Base-by-base conservation (phyloP, 2,329 filamentous ascomycete species). In the Botryosphaeria dothidea region DNA sequence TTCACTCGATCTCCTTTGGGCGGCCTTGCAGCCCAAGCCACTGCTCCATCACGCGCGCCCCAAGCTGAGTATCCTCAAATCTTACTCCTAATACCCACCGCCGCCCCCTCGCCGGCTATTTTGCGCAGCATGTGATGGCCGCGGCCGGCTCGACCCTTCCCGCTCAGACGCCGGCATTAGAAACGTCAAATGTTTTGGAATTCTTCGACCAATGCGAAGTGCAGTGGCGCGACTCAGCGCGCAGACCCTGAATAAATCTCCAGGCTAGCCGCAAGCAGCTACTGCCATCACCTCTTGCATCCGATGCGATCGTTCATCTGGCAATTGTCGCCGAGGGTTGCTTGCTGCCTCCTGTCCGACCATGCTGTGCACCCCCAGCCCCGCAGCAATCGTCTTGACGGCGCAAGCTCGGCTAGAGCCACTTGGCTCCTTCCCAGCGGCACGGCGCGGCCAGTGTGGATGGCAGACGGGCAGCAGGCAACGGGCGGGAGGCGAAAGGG, bases 1-100 rank as follows among this genome's bases (percentile, higher is more conserved):
- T 56, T 56, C 54, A 58, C 54, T 58, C 51, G 21, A 58, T 58
- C 54, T 58, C 15, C 54, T 58, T 58, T 58, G 38, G 52, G 52
- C 52, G 31, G 52, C 52, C 49, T 52, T 31, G 49, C 49, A 52
- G 49, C 49, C 29, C 21, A 56, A 56, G 52, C 52, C 52, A 41
- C 52, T 41, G 51, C 31, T 56, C 34, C 52, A 56, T 56, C 52
- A 41, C 52, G 52, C 52, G 52, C 34, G 51, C 52, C 34, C 19
- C 34, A 52, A 38, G 49, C 49, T 54, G 49, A 54, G 49, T 6
- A 23, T 56, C 51, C 19, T 25, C 51, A 34, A 38, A 54, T 54
- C 52, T 56, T 38, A 56, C 13, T 41, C 38, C 31, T 34, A 11
- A 11, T 54, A 29, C 49, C 49, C 49, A 25, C 46, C 21, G 46